Evolutionary conservation across 2,329 filamentous ascomycete genomes (phyloP).

Genomic region (Beauveria pseudobassiana): DNA sequence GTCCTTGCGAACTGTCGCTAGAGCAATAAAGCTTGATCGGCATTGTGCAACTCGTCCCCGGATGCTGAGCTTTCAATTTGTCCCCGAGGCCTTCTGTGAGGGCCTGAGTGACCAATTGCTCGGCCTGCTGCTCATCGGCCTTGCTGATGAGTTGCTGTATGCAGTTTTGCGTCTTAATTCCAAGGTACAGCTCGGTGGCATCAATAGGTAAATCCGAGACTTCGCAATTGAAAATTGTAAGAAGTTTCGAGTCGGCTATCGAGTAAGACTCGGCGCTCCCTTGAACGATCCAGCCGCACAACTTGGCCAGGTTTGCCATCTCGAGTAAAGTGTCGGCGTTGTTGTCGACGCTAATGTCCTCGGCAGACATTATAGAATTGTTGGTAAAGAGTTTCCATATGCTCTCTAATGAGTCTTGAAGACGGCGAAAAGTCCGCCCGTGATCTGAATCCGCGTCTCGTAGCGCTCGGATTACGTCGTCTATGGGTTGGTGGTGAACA

Average conservation of each 20-base stretch:
- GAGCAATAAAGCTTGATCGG: constrained; percentile 27
- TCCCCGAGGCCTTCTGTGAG: constrained; percentile 50
- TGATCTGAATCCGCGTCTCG: constrained; percentile 27
- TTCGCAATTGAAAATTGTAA: constrained; percentile 36
- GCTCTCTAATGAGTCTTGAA: constrained; percentile 27
- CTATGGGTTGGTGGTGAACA: constrained; percentile 29
- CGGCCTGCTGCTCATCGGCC: constrained; percentile 40
- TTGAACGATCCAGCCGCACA: constrained; percentile 34
- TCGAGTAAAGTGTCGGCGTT: constrained; percentile 32
- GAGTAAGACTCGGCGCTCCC: constrained; percentile 30
- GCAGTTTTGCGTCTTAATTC: constrained; percentile 41
- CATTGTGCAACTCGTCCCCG: constrained; percentile 24
- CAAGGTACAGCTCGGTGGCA: constrained; percentile 36
- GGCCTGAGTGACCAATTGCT: constrained; percentile 47
- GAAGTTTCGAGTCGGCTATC: constrained; percentile 38
- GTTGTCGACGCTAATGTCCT: constrained; percentile 27
- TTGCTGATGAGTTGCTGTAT: constrained; percentile 46
- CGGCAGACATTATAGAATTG: constrained; percentile 25
- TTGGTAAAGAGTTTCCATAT: constrained; percentile 27
- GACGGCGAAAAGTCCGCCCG: constrained; percentile 22
- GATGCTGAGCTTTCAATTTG: constrained; percentile 29
- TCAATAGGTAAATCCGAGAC: constrained; percentile 37
- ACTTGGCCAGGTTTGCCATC: constrained; percentile 42
- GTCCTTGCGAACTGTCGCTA: constrained; percentile 26
- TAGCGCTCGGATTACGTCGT: constrained; percentile 27